These are phyloP conservation scores for Microbotryomycetes sp. DNA, from an alignment of 1,284 basidiomycete species.

Conservation along the genomic window DNA sequence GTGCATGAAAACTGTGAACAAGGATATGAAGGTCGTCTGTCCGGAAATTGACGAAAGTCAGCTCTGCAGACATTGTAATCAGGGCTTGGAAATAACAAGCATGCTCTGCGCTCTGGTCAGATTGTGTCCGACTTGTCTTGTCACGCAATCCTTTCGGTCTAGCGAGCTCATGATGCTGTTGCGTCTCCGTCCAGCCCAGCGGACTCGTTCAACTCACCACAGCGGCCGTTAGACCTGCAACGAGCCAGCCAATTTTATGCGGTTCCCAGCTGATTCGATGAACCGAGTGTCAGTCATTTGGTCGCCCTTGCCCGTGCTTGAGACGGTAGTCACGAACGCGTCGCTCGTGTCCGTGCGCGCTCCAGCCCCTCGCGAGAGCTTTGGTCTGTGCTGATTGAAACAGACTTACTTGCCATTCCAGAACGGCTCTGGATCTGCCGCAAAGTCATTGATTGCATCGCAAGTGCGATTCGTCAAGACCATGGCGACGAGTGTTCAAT, in stretches of 20 bases:
- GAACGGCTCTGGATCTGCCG: not conserved
- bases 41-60: too few relatives aligned
- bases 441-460: not conserved
- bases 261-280: conserved; percentile 32
- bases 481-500: not conserved
- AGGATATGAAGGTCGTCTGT: conserved; percentile 37
- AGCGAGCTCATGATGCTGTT: too few relatives aligned
- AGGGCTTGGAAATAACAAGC: too few relatives aligned
- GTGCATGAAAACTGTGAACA: conserved; percentile 37
- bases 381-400: too few relatives aligned
- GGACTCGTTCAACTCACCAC: conserved; percentile 48
- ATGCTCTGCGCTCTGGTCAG: too few relatives aligned
- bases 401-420: not conserved
- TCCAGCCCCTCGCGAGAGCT: not conserved
- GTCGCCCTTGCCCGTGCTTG: too few relatives aligned
- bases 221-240: conserved; percentile 57
- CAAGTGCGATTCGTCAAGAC: not conserved
- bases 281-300: not conserved
- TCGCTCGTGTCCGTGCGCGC: too few relatives aligned
- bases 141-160: too few relatives aligned
- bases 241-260: conserved; percentile 65
- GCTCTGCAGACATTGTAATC: too few relatives aligned
- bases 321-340: too few relatives aligned
- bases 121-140: too few relatives aligned
- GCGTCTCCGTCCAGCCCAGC: too few relatives aligned